A percentile compares a stretch with the other conserved stretches of the same genome.
phyloP scores from a whole-genome alignment of 2,329 filamentous ascomycete species.

The Epichloe gansuensis region DNA sequence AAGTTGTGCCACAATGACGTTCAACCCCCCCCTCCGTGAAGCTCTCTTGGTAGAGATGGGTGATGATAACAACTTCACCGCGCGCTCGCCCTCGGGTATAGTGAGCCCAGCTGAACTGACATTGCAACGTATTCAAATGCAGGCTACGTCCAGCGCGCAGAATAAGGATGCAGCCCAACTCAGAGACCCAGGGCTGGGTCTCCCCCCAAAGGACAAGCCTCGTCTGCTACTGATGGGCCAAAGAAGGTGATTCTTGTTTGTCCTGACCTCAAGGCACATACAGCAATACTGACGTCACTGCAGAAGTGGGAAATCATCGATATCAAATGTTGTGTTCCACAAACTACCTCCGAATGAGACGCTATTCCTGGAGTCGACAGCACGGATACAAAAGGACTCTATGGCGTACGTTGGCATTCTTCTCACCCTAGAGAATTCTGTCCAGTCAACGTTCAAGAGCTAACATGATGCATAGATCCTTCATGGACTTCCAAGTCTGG shows the following conservation, averaged over 20 bases:
- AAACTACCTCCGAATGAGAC: conserved; percentile 95
- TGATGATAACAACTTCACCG: conserved; percentile 16
- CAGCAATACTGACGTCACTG: not conserved
- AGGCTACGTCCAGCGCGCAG: conserved; percentile 41
- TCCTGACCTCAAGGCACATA: not conserved
- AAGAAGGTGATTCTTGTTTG: conserved; percentile 51
- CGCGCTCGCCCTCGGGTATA: conserved; percentile 19
- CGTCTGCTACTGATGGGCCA: conserved; percentile 89
- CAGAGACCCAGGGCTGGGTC: conserved; percentile 30
- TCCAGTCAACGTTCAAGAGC: conserved; percentile 10
- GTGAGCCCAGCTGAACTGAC: conserved; percentile 49
- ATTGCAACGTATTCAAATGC: conserved; percentile 48
- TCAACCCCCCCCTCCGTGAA: conserved; percentile 20
- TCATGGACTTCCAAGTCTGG: conserved; percentile 99
- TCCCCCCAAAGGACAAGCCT: conserved; percentile 55
- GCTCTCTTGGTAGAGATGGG: conserved; percentile 13
- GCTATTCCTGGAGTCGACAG: conserved; percentile 88
- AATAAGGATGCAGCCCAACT: conserved; percentile 35
- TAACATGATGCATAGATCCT: conserved; percentile 49
- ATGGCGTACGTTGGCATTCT: conserved; percentile 60
- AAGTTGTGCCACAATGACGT: conserved; percentile 15
- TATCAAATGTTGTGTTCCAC: conserved; percentile 97
- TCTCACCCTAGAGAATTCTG: not conserved
- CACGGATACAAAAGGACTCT: conserved; percentile 83
- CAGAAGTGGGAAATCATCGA: conserved; percentile 96